Evolutionary conservation across 495 filamentous ascomycete species (phyloP).

Genomic region (Bombardia bombarda): DNA sequence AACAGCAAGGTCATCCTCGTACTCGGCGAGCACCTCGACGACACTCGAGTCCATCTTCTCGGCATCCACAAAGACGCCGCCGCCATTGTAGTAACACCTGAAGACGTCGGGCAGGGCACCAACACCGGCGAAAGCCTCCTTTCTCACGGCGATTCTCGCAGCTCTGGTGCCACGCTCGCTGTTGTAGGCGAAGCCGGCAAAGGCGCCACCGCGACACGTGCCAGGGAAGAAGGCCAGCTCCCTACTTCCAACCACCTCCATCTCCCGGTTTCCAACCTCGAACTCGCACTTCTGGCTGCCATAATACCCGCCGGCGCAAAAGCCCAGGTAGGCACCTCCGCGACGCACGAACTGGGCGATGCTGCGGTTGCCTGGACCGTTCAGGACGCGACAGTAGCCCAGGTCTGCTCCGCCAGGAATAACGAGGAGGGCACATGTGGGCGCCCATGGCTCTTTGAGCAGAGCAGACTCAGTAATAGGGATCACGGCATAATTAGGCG

Average conservation of each 20-base stretch:
- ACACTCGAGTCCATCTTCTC: slow-evolving; percentile 49
- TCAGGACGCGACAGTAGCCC: slow-evolving; percentile 80
- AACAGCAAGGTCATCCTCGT: slow-evolving; percentile 66
- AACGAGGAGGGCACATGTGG: slow-evolving; percentile 81
- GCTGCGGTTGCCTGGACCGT: slow-evolving; percentile 76
- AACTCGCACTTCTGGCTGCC: slow-evolving; percentile 77
- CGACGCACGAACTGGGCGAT: slow-evolving; percentile 77
- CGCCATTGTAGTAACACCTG: slow-evolving; percentile 85
- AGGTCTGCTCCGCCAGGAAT: slow-evolving; percentile 94
- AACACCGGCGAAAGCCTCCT: slow-evolving; percentile 45
- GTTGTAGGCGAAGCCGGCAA: slow-evolving; percentile 83
- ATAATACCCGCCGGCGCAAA: slow-evolving; percentile 95
- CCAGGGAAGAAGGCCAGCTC: slow-evolving; percentile 88
- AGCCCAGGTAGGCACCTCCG: slow-evolving; percentile 81
- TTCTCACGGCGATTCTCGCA: slow-evolving; percentile 56
- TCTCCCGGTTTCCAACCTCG: slow-evolving; percentile 69
- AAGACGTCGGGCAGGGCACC: slow-evolving; percentile 55
- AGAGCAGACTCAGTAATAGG: slow-evolving; percentile 70
- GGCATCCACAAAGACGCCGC: slow-evolving; percentile 88
- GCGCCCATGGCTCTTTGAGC: slow-evolving; percentile 85
- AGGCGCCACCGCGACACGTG: slow-evolving; percentile 77
- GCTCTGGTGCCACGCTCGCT: slow-evolving; percentile 82
- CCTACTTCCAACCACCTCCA: slow-evolving; percentile 80
- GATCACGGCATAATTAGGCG: slow-evolving; percentile 87
- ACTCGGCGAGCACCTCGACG: slow-evolving; percentile 78